Percentiles rank a stretch among this genome's conserved stretches.
Evolutionary conservation across 2,329 filamentous ascomycete genomes (phyloP).

Genomic region (Aureobasidium sp.): DNA sequence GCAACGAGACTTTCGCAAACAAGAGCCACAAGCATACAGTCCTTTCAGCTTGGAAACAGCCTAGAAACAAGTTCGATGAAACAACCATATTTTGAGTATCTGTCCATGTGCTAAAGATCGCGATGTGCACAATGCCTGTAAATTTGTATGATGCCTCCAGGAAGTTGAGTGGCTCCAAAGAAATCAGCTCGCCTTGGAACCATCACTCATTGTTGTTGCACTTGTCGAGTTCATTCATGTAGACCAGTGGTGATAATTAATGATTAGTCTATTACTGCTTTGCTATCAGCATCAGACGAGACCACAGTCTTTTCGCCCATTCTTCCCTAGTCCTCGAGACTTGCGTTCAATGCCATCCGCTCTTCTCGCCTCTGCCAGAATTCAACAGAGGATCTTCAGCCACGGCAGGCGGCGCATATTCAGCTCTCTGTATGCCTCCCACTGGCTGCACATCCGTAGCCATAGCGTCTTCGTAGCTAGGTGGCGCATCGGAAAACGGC

Average conservation of each 20-base stretch:
- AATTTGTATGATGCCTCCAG: no score
- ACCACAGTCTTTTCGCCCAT: background rate
- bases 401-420: slow-evolving; percentile 45
- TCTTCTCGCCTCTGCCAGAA: slow-evolving; percentile 23
- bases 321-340: background rate
- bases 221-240: no score
- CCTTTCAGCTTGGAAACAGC: background rate
- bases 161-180: no score
- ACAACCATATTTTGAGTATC: background rate
- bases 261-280: background rate
- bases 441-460: slow-evolving; percentile 68
- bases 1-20: background rate
- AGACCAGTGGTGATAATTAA: background rate
- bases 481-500: slow-evolving; percentile 67
- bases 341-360: slow-evolving; percentile 16
- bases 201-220: no score
- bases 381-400: slow-evolving; percentile 21
- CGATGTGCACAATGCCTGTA: no score
- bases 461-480: slow-evolving; percentile 90
- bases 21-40: background rate
- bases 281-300: background rate
- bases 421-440: slow-evolving; percentile 56
- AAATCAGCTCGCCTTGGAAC: no score
- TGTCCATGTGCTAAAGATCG: no score
- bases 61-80: background rate